These are phyloP conservation scores for Claviceps spartinae DNA, from an alignment of 2,329 filamentous ascomycete genomes.

Conservation along the genomic window DNA sequence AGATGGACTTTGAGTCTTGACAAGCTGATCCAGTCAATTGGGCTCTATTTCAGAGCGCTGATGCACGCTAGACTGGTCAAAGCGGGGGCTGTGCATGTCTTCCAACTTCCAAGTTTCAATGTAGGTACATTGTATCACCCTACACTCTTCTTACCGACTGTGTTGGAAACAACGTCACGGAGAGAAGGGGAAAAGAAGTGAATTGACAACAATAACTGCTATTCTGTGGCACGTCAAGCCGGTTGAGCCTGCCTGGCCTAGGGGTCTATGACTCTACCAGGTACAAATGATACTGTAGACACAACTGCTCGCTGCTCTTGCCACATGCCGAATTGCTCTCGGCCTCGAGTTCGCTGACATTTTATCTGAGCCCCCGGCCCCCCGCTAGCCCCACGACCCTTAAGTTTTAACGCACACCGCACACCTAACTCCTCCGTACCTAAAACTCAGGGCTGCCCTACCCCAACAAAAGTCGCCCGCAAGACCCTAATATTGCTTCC, in stretches of 20 bases:
- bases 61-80: too few relatives aligned
- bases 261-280: too few relatives aligned
- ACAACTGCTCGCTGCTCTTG: neutral
- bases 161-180: too few relatives aligned
- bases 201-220: too few relatives aligned
- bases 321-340: neutral
- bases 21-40: neutral
- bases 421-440: neutral
- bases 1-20: neutral
- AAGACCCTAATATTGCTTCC: neutral
- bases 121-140: too few relatives aligned
- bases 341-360: too few relatives aligned
- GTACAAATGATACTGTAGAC: neutral
- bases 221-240: too few relatives aligned
- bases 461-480: constrained; percentile 1
- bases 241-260: too few relatives aligned
- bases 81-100: neutral
- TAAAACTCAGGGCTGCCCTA: neutral
- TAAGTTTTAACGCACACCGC: neutral
- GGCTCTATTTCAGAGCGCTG: constrained; percentile 1
- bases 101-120: neutral
- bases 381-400: neutral
- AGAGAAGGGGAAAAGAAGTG: too few relatives aligned
- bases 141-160: too few relatives aligned
- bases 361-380: neutral